phyloP scores from a whole-genome alignment of 768 basidiomycete genomes.

The button mushroom (Agaricus bisporus) region DNA sequence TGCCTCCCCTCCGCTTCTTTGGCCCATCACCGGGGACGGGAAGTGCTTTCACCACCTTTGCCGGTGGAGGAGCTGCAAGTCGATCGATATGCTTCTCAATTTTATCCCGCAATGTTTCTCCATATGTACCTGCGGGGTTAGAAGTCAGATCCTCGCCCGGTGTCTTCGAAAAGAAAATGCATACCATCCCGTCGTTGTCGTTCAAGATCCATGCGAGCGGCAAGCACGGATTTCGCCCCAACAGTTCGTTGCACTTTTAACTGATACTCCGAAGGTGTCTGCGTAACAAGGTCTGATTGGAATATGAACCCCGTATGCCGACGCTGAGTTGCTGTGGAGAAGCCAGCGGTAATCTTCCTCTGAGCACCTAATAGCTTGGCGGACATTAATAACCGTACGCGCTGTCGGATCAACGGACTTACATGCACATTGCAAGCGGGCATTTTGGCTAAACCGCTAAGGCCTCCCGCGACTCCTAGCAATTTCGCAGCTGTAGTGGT shows the following conservation, averaged over 20 bases:
- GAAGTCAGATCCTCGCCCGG: neutral
- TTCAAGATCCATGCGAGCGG: conserved; percentile 93
- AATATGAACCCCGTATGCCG: conserved; percentile 97
- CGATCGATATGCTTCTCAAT: conserved; percentile 92
- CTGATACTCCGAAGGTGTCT: conserved; percentile 84
- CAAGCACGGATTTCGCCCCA: conserved; percentile 85
- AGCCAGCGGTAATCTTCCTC: conserved; percentile 87
- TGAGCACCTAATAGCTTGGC: conserved; percentile 87
- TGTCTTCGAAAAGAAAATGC: conserved; percentile 10
- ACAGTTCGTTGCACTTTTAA: conserved; percentile 90
- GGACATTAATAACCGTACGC: neutral
- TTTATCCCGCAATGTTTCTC: conserved; percentile 72
- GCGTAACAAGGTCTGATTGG: conserved; percentile 84
- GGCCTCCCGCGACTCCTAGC: conserved; percentile 93
- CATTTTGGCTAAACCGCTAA: conserved; percentile 87
- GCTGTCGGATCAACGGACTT: conserved; percentile 22
- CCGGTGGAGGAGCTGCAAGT: conserved; percentile 88
- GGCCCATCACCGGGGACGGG: conserved; percentile 94
- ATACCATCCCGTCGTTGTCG: conserved; percentile 74
- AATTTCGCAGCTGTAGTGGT: conserved; percentile 98
- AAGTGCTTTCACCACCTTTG: conserved; percentile 88
- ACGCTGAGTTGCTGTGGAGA: conserved; percentile 81
- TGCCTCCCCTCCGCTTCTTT: conserved; percentile 93
- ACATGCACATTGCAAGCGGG: conserved; percentile 95
- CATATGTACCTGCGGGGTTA: conserved; percentile 58